A percentile compares a stretch with the other conserved stretches of the same genome.
Conservation (phyloP, 2,329 filamentous ascomycete species). For the Bipolaris gigantea region DNA sequence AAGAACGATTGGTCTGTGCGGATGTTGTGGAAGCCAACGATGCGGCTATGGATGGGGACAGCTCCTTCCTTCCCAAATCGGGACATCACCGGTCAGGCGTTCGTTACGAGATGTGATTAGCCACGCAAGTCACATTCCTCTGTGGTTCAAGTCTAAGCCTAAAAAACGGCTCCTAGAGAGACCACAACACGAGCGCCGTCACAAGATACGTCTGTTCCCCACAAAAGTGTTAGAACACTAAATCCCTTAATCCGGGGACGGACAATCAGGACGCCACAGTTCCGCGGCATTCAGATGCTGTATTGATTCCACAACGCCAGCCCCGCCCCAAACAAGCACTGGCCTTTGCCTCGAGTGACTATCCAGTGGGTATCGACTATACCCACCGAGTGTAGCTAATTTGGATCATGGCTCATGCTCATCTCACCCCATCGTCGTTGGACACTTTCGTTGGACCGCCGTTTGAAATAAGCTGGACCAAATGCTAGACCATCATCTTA, state of each 20-base stretch:
- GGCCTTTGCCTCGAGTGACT: conserved; percentile 12
- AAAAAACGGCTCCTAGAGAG: conserved; percentile 12
- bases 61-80: conserved; percentile 22
- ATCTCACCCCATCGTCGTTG: conserved; percentile 20
- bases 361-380: conserved; percentile 17
- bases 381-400: conserved; percentile 10
- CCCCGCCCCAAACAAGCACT: conserved; percentile 17
- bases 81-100: conserved; percentile 22
- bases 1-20: conserved; percentile 44
- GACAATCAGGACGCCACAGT: conserved; percentile 41
- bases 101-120: conserved; percentile 26
- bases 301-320: conserved; percentile 33
- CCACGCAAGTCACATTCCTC: conserved; percentile 13
- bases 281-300: conserved; percentile 34
- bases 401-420: conserved; percentile 20
- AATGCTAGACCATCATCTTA: conserved; percentile 7
- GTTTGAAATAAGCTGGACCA: conserved; percentile 1
- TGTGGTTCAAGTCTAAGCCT: conserved; percentile 24
- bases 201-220: conserved; percentile 27
- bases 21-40: conserved; percentile 29
- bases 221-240: conserved; percentile 24
- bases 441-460: conserved; percentile 17
- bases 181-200: conserved; percentile 37
- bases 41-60: conserved; percentile 18
- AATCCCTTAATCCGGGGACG: conserved; percentile 26